Evolutionary conservation across 495 filamentous ascomycete species (phyloP).

Genomic region (Geopyxis carbonaria): DNA sequence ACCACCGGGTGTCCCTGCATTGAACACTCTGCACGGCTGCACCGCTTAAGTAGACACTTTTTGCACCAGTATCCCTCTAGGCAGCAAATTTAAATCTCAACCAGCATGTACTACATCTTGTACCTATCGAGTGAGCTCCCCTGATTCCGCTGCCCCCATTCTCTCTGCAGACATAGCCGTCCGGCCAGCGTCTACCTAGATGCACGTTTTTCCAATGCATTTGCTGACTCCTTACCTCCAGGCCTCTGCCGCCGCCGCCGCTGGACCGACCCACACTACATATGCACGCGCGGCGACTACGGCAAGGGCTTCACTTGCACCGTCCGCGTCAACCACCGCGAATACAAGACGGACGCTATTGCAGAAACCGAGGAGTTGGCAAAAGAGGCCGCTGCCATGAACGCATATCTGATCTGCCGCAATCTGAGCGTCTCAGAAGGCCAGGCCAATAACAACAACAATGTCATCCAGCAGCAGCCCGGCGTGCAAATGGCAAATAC

Average conservation of each 20-base stretch:
- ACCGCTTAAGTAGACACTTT: too few species aligned
- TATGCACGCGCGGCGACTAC: conserved; percentile 28
- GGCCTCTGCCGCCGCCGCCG: conserved; percentile 90
- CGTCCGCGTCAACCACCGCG: conserved; percentile 87
- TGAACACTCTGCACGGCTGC: too few species aligned
- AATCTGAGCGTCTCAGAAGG: conserved; percentile 98
- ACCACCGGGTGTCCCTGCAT: too few species aligned
- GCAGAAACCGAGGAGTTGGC: conserved; percentile 68
- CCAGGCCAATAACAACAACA: too few species aligned
- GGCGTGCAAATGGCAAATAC: too few species aligned
- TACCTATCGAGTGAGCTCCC: conserved; percentile 24
- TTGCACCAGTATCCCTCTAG: too few species aligned
- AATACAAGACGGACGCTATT: conserved; percentile 82
- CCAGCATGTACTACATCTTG: conserved; percentile 23
- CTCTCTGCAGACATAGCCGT: not conserved
- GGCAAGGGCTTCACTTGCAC: conserved; percentile 69
- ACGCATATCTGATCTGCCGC: conserved; percentile 92
- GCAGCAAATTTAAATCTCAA: too few species aligned
- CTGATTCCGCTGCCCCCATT: not conserved
- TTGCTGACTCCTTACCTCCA: conserved; percentile 26
- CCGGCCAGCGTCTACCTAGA: not conserved
- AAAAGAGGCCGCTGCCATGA: conserved; percentile 88
- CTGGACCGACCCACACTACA: conserved; percentile 82
- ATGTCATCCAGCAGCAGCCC: too few species aligned
- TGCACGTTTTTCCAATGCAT: not conserved